phyloP scores from a whole-genome alignment of 1,284 basidiomycete species.

The Sphaerobolus stellatus region DNA sequence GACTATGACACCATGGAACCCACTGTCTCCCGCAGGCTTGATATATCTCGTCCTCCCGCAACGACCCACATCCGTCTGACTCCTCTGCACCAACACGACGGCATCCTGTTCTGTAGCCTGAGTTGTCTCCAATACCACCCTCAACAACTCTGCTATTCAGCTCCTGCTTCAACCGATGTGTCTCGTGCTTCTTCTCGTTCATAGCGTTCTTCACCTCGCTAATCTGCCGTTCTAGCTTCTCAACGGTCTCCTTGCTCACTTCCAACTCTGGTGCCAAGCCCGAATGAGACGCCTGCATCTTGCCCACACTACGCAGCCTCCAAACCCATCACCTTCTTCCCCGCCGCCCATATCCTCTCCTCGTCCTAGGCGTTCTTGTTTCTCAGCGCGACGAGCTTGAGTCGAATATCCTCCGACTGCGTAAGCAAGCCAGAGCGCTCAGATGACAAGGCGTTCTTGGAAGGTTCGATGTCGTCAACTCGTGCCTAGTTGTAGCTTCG shows the following conservation, averaged over 20 bases:
- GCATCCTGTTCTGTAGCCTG: slow-evolving; percentile 55
- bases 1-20: slow-evolving; percentile 1
- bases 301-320: slow-evolving; percentile 54
- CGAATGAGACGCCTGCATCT: slow-evolving; percentile 53
- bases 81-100: slow-evolving; percentile 57
- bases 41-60: slow-evolving; percentile 63
- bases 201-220: slow-evolving; percentile 48
- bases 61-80: slow-evolving; percentile 67
- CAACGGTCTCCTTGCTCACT: no score
- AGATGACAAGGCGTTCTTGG: slow-evolving; percentile 64
- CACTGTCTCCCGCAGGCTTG: slow-evolving; percentile 47
- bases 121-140: slow-evolving; percentile 52
- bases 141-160: slow-evolving; percentile 24
- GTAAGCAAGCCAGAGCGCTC: slow-evolving; percentile 73
- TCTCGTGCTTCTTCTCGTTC: slow-evolving; percentile 56
- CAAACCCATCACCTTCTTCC: slow-evolving; percentile 57
- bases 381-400: slow-evolving; percentile 77
- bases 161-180: slow-evolving; percentile 32
- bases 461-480: slow-evolving; percentile 70
- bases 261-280: slow-evolving; percentile 63
- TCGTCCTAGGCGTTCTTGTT: slow-evolving; percentile 64
- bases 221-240: slow-evolving; percentile 48
- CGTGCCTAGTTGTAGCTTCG: slow-evolving; percentile 58
- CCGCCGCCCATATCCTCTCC: slow-evolving; percentile 50
- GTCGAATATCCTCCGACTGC: slow-evolving; percentile 80